Base-by-base conservation (phyloP, 176 grass and related monocot genomes). In the Leersia perrieri region DNA sequence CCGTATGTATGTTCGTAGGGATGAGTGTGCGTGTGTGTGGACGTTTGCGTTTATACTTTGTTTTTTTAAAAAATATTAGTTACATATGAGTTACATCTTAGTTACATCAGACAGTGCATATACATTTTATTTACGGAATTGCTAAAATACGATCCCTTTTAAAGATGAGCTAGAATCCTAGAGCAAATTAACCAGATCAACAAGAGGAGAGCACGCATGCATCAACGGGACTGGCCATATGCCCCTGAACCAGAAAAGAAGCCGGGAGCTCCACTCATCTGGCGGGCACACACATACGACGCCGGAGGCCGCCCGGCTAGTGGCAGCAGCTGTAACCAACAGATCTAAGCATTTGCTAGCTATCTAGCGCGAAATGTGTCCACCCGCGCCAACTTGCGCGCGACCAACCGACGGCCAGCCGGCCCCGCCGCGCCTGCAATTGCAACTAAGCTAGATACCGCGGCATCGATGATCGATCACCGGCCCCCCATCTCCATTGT, bases 251-350 rank as follows among this genome's bases (percentile, higher is more conserved):
- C 53, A 42, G 14, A 73, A 32, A 29, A 42, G 29, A 40, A 23
- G 58, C 31, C 14, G 58, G n/a, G 29, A 25, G 47, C 47, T 72
- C 39, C 76, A 73, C 61, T 25, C 18, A 70, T 84, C 35, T 35
- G 3, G 76, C 64, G 33, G 20, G 29, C 47, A 5, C 6, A 5
- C 6, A 18, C 47, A 5, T 51, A 51, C 47, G 20, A 38, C 11
- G 5, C 27, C 6, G 3, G 20, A 38, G 18, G 5, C 27, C 6
- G 3, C 27, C 20, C 60, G 7, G 34, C n/a, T 20, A 81, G 69
- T 66, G 42, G 74, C 60, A 29, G 66, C 80, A 68, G 73, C 78
- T 69, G 78, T 60, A 71, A 71, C 26, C 66, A 60, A 60, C 66
- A 75, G 42, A 68, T 61, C 13, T 13, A 25, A 4, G 5, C 7